Evolutionary conservation across 306 rosid species (phyloP).

Genomic region (Corylus heterophylla): DNA sequence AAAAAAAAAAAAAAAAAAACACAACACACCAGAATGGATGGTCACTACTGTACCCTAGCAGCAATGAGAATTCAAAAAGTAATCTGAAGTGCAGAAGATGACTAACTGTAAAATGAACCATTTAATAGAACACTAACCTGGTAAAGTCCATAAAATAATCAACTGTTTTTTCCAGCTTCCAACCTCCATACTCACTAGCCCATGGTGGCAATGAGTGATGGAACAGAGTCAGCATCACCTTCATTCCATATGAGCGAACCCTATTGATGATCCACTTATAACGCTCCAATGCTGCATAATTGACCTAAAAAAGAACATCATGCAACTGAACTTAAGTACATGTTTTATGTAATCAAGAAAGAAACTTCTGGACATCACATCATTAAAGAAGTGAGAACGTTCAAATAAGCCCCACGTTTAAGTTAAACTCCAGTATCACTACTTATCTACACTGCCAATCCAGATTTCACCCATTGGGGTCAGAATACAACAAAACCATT

Average conservation of each 20-base stretch:
- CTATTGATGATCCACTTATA: constrained; percentile 90
- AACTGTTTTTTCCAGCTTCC: constrained; percentile 94
- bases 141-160: constrained; percentile 90
- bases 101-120: constrained; percentile 13
- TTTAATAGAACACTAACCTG: constrained; percentile 48
- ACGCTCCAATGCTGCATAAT: constrained; percentile 92
- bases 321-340: constrained; percentile 25
- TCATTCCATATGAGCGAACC: constrained; percentile 85
- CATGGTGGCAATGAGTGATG: constrained; percentile 96
- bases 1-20: neutral
- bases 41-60: neutral
- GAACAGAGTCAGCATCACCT: constrained; percentile 94
- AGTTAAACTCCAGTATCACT: constrained; percentile 11
- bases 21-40: neutral
- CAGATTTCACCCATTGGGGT: constrained; percentile 9
- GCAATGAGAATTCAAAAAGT: constrained; percentile 13
- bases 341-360: constrained; percentile 17
- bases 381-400: constrained; percentile 3
- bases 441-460: neutral
- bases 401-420: neutral
- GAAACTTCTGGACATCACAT: constrained; percentile 12
- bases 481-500: constrained; percentile 15
- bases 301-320: constrained; percentile 53
- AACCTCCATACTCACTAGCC: constrained; percentile 98
- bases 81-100: constrained; percentile 12